Percentiles rank a stretch among this genome's conserved stretches.
phyloP scores from a whole-genome alignment of 2,329 filamentous ascomycete genomes.

The Talaromyces funiculosus region DNA sequence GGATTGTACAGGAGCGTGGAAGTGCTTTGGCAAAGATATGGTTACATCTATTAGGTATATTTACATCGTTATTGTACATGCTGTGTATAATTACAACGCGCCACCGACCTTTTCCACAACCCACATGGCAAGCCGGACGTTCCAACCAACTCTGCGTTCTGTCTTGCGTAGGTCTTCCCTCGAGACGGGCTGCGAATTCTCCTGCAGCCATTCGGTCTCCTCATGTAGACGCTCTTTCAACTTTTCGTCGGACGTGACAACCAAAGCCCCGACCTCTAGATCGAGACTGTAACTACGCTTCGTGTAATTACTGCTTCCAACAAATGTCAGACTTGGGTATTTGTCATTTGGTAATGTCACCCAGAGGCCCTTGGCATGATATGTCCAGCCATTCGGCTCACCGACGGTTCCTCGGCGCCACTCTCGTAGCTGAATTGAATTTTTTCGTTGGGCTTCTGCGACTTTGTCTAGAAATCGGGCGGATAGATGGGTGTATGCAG shows the following conservation, averaged over 20 bases:
- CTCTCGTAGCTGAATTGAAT: slow-evolving; percentile 69
- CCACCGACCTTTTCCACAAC: slow-evolving; percentile 81
- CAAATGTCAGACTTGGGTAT: slow-evolving; percentile 69
- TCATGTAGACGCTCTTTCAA: slow-evolving; percentile 68
- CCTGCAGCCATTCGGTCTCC: slow-evolving; percentile 75
- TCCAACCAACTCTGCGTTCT: slow-evolving; percentile 77
- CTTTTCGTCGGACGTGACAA: slow-evolving; percentile 70
- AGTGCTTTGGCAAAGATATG: no score
- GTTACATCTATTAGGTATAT: slow-evolving; percentile 11
- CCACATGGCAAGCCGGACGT: slow-evolving; percentile 89
- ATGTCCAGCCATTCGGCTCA: slow-evolving; percentile 84
- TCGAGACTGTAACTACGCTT: slow-evolving; percentile 89
- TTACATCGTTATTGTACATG: slow-evolving; percentile 4
- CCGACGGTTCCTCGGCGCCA: slow-evolving; percentile 81
- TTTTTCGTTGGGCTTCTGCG: slow-evolving; percentile 46
- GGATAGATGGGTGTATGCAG: slow-evolving; percentile 85
- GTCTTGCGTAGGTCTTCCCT: slow-evolving; percentile 72
- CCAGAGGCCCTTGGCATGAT: slow-evolving; percentile 96
- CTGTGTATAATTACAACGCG: slow-evolving; percentile 57
- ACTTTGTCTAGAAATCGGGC: slow-evolving; percentile 70
- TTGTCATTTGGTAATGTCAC: slow-evolving; percentile 58
- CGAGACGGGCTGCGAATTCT: slow-evolving; percentile 63
- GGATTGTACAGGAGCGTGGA: not conserved
- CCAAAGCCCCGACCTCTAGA: slow-evolving; percentile 79
- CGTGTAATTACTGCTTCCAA: slow-evolving; percentile 94